A percentile compares a stretch with the other conserved stretches of the same genome.
Conservation (phyloP, 331 rosid genomes). For the Prunus yedoensis region DNA sequence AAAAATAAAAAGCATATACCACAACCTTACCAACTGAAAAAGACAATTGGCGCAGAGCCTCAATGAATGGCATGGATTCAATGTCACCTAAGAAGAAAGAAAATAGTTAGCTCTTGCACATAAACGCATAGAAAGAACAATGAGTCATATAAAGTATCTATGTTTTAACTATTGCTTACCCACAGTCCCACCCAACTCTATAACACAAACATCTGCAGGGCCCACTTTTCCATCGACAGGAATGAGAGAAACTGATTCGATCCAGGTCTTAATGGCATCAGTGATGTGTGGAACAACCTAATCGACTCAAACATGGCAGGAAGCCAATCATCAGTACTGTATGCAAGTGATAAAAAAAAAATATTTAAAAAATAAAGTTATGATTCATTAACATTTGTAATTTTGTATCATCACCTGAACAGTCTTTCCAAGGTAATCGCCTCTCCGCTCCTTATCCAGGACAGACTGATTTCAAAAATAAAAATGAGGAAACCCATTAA, state of each 20-base stretch:
- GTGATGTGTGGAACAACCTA: conserved; percentile 99
- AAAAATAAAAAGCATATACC: background rate
- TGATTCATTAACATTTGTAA: background rate
- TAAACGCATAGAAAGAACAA: background rate
- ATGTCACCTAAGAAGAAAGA: conserved; percentile 70
- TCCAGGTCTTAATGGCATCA: conserved; percentile 81
- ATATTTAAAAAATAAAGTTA: background rate
- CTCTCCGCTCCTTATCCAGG: conserved; percentile 89
- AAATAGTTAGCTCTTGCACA: conserved; percentile 1
- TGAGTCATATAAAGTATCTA: conserved; percentile 17
- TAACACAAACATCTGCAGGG: conserved; percentile 95
- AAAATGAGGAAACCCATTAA: background rate
- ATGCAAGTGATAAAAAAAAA: background rate
- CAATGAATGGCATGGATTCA: conserved; percentile 98
- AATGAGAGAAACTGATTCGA: conserved; percentile 74
- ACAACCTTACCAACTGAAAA: conserved; percentile 78
- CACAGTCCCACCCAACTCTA: conserved; percentile 96
- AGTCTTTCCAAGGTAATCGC: conserved; percentile 96
- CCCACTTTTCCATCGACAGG: conserved; percentile 89
- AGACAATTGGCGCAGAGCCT: conserved; percentile 86
- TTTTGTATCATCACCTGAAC: conserved; percentile 67
- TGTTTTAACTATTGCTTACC: conserved; percentile 45
- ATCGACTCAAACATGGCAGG: conserved; percentile 20
- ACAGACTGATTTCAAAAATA: conserved; percentile 62
- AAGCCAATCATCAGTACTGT: conserved; percentile 16